Conservation (phyloP, 2,329 filamentous ascomycete species). For the Phaeosphaeriaceae sp. region DNA sequence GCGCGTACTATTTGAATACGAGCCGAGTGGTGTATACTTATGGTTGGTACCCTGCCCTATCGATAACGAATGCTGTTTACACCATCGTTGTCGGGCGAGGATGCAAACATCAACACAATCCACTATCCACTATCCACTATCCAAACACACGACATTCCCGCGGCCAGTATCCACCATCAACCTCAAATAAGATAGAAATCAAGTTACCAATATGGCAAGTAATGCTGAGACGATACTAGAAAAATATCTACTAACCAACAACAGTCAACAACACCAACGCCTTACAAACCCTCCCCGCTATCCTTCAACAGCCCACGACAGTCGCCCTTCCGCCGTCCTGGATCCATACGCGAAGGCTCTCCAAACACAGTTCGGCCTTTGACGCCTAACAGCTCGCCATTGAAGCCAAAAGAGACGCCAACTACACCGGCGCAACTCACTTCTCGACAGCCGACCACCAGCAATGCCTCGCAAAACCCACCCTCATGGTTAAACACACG, state of each 20-base stretch:
- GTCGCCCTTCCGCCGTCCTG: conserved; percentile 54
- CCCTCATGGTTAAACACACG: conserved; percentile 46
- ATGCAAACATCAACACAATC: conserved; percentile 30
- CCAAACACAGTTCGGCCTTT: conserved; percentile 48
- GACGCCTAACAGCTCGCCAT: conserved; percentile 51
- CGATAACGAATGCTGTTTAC: conserved; percentile 11
- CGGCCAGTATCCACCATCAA: not conserved
- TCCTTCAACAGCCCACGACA: conserved; percentile 53
- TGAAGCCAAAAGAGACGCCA: conserved; percentile 43
- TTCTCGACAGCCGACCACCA: conserved; percentile 39
- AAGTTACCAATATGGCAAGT: conserved; percentile 5
- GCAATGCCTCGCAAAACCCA: conserved; percentile 43
- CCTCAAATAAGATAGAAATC: not conserved
- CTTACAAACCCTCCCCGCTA: conserved; percentile 51
- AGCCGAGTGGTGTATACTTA: not conserved
- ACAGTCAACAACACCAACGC: conserved; percentile 44
- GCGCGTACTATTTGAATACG: conserved; percentile 5
- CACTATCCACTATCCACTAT: conserved; percentile 19
- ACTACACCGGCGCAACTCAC: conserved; percentile 35
- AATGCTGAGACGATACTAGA: too few relatives aligned
- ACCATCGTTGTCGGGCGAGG: conserved; percentile 21
- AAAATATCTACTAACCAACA: conserved; percentile 8
- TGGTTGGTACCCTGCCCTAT: conserved; percentile 13
- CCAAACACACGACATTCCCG: conserved; percentile 17
- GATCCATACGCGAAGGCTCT: conserved; percentile 47